Evolutionary conservation across 2,329 filamentous ascomycete species (phyloP), one percentile per base, ranked within the genome.

Genomic region (Fusarium sp.): DNA sequence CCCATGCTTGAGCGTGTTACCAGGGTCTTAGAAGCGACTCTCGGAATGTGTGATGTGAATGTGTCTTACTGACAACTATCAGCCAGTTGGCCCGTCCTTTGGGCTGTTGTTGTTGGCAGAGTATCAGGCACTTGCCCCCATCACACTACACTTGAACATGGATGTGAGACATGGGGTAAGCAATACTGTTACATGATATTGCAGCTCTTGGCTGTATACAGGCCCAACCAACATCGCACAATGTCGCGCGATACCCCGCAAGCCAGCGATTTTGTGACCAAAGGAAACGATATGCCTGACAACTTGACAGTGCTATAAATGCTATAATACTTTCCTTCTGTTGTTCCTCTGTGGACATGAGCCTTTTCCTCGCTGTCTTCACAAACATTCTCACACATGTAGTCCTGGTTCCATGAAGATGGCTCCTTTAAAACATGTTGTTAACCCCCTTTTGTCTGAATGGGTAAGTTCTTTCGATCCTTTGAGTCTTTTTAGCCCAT

Each of bases 191-290:
- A 74, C 75, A 74, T 76, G 73, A 77, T 60, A 61, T 51, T 77
- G 74, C 75, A 76, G 68, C 62, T 77, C 65, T 76, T 75, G 75
- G 72, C 71, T 57, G 24, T 68, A 30, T 30, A 41, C 45, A 60
- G 38, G 35, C 35, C 66, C 45, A 47, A 61, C 33, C 57, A 67
- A 73, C 47, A 63, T 39, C 39, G 55, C 61, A 58, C 59, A 66
- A 68, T 24, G 61, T 77, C 75, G 75, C 73, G 68, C 73, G 54
- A 73, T 76, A 70, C 69, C 75, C 75, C 75, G 67, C 75, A 76
- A 44, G 42, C 31, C 61, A 58, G 62, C 61, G 51, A 54, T 38
- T 53, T 57, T 31, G 65, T 74, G 60, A 68, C 42, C 61, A 42
- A 55, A 62, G 57, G 51, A 45, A 56, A 58, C 41, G 45, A 13